Evolutionary conservation across 2,329 filamentous ascomycete genomes (phyloP).

Genomic region (Scopulariopsis brevicaulis): DNA sequence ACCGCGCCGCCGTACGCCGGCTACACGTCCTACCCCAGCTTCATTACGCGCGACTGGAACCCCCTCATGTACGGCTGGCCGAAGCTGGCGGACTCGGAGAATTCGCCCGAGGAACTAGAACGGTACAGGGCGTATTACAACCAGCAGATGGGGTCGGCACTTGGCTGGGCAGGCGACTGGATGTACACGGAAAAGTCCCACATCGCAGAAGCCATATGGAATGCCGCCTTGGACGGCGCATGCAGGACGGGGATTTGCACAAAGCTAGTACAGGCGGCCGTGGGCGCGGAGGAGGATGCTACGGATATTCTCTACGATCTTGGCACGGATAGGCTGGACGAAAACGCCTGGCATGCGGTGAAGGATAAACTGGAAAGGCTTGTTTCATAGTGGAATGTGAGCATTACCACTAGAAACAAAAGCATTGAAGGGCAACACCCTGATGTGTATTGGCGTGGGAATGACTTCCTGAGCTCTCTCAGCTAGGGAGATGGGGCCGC

Average conservation of each 20-base stretch:
- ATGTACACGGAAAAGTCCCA: background rate
- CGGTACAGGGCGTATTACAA: background rate
- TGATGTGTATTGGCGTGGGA: too few relatives aligned
- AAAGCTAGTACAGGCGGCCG: background rate
- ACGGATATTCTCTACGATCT: background rate
- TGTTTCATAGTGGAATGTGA: background rate
- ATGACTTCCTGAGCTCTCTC: too few relatives aligned
- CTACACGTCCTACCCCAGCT: slow-evolving; percentile 7
- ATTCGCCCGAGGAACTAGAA: slow-evolving; percentile 7
- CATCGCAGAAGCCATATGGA: background rate
- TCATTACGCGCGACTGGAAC: slow-evolving; percentile 11
- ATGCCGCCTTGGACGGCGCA: background rate
- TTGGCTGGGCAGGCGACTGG: background rate
- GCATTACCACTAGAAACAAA: too few relatives aligned
- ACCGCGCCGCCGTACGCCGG: slow-evolving; percentile 6
- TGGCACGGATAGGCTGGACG: background rate
- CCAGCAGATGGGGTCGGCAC: background rate
- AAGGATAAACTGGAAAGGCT: background rate
- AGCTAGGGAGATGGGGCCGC: too few relatives aligned
- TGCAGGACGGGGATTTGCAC: background rate
- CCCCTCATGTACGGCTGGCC: slow-evolving; percentile 9
- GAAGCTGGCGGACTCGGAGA: slow-evolving; percentile 5
- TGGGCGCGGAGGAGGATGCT: background rate
- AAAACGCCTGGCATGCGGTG: background rate
- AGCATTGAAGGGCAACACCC: too few relatives aligned